Base-by-base conservation (phyloP, 2,329 filamentous ascomycete species). In the Colletotrichum gloeosporioides region DNA sequence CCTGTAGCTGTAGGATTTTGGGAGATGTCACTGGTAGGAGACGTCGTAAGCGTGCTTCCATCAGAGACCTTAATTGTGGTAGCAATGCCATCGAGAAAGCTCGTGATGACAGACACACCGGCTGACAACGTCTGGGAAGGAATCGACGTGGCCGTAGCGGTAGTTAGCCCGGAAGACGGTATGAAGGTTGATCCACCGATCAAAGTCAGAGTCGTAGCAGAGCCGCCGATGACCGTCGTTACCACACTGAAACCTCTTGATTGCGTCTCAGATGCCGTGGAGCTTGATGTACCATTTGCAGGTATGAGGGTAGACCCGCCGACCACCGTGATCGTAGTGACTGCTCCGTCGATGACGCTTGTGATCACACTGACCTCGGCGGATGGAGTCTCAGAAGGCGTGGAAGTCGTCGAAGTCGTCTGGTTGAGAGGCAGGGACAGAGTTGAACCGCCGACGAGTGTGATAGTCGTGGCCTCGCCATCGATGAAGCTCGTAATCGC, bases 361-460 rank as follows among this genome's bases (percentile, higher is more conserved):
- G 73, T 73, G 1, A 76, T 12, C 3, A 73, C 27, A 2, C 31
- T 16, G 4, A 49, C 3, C 22, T 16, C 25, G 8, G 22, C 25
- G 4, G 55, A 61, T 12, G 12, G 13, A 12, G 34, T 32, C 18
- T 29, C 44, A 1, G 25, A 69, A 68, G 36, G 9, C 16, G 12
- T 27, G 4, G 49, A 4, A 1, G 57, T 53, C 2, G 36, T n/a
- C 0, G 55, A 18, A n/a, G 36, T 7, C 27, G 39, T 12, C 0
- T 3, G 8, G 2, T 29, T 22, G 12, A 29, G 6, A 5, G 18
- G 6, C 4, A 8, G 8, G 34, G 25, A n/a, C 39, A 70, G 2
- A 2, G 29, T 70, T 4, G 57, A 70, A 9, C 68, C 36, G 18
- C 27, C 44, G 8, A 69, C 3, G 18, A 22, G 44, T 3, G 67